Percentiles rank a stretch among this genome's conserved stretches.
Conservation (phyloP, 2,329 filamentous ascomycete genomes). For the Pseudovirgaria hyperparasitica region DNA sequence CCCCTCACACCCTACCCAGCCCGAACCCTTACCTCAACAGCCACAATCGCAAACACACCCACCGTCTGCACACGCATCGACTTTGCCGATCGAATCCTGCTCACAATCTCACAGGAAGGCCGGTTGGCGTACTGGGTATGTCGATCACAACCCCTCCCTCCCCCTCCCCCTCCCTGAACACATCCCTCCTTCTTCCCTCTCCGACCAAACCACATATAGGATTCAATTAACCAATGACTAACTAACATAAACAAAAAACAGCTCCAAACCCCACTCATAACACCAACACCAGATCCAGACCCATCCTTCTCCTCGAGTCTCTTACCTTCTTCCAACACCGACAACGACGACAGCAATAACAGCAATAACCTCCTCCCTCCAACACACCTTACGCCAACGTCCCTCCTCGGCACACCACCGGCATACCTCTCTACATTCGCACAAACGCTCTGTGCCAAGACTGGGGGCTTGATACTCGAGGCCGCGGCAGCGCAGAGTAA, state of each 20-base stretch:
- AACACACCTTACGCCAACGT: slow-evolving; percentile 72
- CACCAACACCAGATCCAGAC: slow-evolving; percentile 53
- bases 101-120: slow-evolving; percentile 80
- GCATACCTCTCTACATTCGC: slow-evolving; percentile 70
- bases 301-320: slow-evolving; percentile 38
- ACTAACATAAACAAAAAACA: slow-evolving; percentile 22
- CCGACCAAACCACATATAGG: slow-evolving; percentile 19
- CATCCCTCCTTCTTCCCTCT: slow-evolving; percentile 19
- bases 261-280: slow-evolving; percentile 69
- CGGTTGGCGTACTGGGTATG: slow-evolving; percentile 82
- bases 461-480: slow-evolving; percentile 71
- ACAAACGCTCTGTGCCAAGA: slow-evolving; percentile 79
- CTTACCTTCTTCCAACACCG: slow-evolving; percentile 16
- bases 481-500: no score
- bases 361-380: slow-evolving; percentile 52
- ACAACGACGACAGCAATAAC: slow-evolving; percentile 31
- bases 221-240: no score
- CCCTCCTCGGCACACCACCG: slow-evolving; percentile 71
- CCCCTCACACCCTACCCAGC: slow-evolving; percentile 51
- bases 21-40: slow-evolving; percentile 39
- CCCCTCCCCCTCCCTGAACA: slow-evolving; percentile 5
- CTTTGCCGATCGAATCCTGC: slow-evolving; percentile 82
- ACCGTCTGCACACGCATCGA: slow-evolving; percentile 62
- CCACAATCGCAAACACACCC: slow-evolving; percentile 50
- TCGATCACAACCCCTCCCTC: slow-evolving; percentile 4